Evolutionary conservation across 2,329 filamentous ascomycete species (phyloP).

Genomic region (Didymella glomerata): DNA sequence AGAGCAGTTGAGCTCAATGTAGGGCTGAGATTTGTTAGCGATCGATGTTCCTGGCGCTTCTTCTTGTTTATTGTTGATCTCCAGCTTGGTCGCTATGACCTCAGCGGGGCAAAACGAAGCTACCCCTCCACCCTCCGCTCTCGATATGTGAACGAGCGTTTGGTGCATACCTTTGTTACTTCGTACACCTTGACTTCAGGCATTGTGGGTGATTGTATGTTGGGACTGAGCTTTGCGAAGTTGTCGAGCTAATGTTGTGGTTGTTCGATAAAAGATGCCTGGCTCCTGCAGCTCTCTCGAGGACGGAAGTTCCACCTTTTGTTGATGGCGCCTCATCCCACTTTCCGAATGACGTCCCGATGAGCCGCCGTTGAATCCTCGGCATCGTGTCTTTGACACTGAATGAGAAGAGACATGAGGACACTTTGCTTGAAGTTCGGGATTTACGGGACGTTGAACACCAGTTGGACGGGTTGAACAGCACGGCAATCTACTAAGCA

Average conservation of each 20-base stretch:
- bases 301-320: conserved; percentile 44
- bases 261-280: background rate
- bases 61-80: conserved; percentile 1
- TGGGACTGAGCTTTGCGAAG: conserved; percentile 19
- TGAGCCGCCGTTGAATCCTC: conserved; percentile 26
- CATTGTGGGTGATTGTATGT: conserved; percentile 33
- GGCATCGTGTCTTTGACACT: conserved; percentile 1
- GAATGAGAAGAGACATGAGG: background rate
- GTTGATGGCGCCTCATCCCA: conserved; percentile 40
- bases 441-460: conserved; percentile 7
- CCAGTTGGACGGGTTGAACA: background rate
- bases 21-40: conserved; percentile 50
- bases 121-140: conserved; percentile 36
- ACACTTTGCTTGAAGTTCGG: background rate
- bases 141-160: background rate
- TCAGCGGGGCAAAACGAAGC: conserved; percentile 35
- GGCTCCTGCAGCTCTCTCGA: conserved; percentile 15
- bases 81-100: conserved; percentile 22
- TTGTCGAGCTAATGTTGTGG: conserved; percentile 17
- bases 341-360: conserved; percentile 43
- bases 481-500: conserved; percentile 4
- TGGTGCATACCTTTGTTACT: conserved; percentile 47
- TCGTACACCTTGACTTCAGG: conserved; percentile 46
- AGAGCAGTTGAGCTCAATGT: conserved; percentile 69
- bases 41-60: background rate